These are phyloP conservation scores for Sporothrix protearum DNA, from an alignment of 2,329 filamentous ascomycete genomes.

Conservation along the genomic window DNA sequence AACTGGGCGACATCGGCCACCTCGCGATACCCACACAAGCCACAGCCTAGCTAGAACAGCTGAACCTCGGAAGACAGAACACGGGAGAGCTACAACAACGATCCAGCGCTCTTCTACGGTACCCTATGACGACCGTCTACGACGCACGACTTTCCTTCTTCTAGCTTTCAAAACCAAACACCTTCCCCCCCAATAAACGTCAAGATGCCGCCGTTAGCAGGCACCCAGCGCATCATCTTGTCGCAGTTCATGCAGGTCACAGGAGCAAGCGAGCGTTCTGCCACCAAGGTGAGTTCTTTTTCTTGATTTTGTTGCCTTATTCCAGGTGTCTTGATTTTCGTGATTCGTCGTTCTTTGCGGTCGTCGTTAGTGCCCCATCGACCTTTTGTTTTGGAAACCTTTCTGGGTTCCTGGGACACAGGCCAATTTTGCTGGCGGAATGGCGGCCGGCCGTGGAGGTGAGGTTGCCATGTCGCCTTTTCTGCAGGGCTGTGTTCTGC, in stretches of 20 bases:
- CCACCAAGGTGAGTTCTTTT: constrained; percentile 42
- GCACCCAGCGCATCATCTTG: constrained; percentile 40
- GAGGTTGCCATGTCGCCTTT: not conserved
- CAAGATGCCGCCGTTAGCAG: constrained; percentile 32
- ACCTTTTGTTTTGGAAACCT: not conserved
- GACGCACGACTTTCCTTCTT: constrained; percentile 4
- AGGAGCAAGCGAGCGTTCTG: constrained; percentile 43
- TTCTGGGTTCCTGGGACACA: not conserved
- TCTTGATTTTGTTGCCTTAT: not conserved
- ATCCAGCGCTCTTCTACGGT: not conserved
- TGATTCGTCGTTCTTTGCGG: not conserved
- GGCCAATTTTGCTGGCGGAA: not conserved
- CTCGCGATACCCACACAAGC: not conserved
- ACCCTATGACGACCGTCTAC: not conserved
- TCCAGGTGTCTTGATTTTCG: not conserved
- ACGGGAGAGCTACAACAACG: not conserved
- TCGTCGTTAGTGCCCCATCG: not conserved
- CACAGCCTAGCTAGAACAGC: not conserved
- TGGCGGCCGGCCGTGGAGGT: not conserved
- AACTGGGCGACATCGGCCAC: constrained; percentile 1
- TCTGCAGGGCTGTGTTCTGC: constrained; percentile 4
- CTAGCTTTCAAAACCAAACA: not conserved
- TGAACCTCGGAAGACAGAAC: not conserved
- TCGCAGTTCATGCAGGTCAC: constrained; percentile 45
- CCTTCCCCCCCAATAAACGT: not conserved